Evolutionary conservation across 2,329 filamentous ascomycete genomes (phyloP).

Genomic region (Orbilia javanica): DNA sequence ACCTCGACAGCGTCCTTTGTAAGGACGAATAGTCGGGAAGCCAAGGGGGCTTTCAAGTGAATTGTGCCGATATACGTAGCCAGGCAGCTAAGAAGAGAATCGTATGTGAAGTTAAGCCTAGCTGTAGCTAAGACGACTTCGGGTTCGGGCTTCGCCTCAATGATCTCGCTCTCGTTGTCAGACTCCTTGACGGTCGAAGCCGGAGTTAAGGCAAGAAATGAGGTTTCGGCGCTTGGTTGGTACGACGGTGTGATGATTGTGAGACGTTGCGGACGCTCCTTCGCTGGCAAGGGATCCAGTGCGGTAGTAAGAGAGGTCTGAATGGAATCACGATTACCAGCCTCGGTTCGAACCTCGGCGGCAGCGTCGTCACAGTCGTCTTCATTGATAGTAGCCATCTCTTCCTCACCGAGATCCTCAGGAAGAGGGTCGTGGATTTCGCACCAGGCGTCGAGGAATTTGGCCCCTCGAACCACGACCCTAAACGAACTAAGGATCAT

Average conservation of each 20-base stretch:
- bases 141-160: constrained; percentile 22
- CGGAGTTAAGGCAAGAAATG: constrained; percentile 47
- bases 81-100: constrained; percentile 82
- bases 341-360: constrained; percentile 8
- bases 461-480: constrained; percentile 89
- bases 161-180: constrained; percentile 44
- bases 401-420: constrained; percentile 58
- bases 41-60: constrained; percentile 81
- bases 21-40: constrained; percentile 41
- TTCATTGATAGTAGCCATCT: constrained; percentile 21
- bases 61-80: constrained; percentile 91
- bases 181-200: constrained; percentile 54
- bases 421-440: constrained; percentile 65
- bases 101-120: constrained; percentile 44
- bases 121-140: constrained; percentile 29
- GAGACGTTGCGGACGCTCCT: constrained; percentile 43
- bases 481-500: constrained; percentile 94
- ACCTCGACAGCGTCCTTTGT: constrained; percentile 54
- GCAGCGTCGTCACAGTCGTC: constrained; percentile 18
- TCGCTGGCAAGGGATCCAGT: constrained; percentile 22
- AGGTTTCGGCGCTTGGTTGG: constrained; percentile 33
- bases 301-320: constrained; percentile 51
- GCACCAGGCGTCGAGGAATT: constrained; percentile 87
- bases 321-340: constrained; percentile 45
- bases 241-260: constrained; percentile 53